Evolutionary conservation across 177 flowering plant genomes (phyloP), one percentile per base, ranked within the genome.

Genomic region (Vitis hybrid): DNA sequence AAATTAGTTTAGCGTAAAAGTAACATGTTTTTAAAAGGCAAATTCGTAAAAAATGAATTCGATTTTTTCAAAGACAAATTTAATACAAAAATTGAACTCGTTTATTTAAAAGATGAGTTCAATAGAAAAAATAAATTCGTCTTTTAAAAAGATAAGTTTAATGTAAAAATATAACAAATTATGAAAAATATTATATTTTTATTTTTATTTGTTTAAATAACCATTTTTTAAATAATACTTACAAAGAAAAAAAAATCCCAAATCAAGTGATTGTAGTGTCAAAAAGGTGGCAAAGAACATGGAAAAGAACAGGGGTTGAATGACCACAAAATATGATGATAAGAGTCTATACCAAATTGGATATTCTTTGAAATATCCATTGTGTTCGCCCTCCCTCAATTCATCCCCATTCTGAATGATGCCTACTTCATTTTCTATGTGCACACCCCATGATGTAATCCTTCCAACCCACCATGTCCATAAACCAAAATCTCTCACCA

Each of bases 361-460:
- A 72, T 72, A 72, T 72, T 72, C 75, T 56, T 60, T 61, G 60
- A 72, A 32, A 72, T 66, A 72, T 72, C 75, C 67, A 16, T 3
- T 7, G 2, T 1, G 58, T 8, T 35, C 30, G 1, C 18, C 18
- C 7, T 18, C 21, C n/a, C 1, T 3, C 4, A 51, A 11, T 61
- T 60, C 58, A 49, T 13, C 60, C 51, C 65, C 27, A 24, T 52
- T 9, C 6, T 21, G 5, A 11, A 16, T 60, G 16, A 46, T 52
- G 48, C 64, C 75, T 64, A 71, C 75, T 63, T 67, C 52, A 60
- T 65, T 62, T 52, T 49, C 61, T 35, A 10, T 35, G 11, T 13
- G 8, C 8, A 15, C 56, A 30, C 67, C 19, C 65, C 10, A 1
- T 69, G 76, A 80, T 71, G 76, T 76, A 76, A 76, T 76, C 72